Evolutionary conservation across 768 basidiomycete genomes (phyloP).

Genomic region (Agaricus sinodeliciosus): DNA sequence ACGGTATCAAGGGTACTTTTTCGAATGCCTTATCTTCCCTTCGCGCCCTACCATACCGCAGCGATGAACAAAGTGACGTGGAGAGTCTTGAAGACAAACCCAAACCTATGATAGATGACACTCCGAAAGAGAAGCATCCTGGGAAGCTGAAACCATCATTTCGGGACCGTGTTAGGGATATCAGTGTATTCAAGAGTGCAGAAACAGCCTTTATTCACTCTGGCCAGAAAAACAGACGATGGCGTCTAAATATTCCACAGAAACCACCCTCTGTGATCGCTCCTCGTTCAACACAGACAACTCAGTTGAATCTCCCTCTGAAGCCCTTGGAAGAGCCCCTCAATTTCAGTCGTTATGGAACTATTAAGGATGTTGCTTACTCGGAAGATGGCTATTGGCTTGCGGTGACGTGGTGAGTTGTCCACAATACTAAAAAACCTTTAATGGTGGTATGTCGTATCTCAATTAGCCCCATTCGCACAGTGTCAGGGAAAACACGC

Average conservation of each 20-base stretch:
- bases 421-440: too few relatives aligned
- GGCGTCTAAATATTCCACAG: not conserved
- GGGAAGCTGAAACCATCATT: not conserved
- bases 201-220: not conserved
- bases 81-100: not conserved
- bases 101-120: not conserved
- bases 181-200: not conserved
- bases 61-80: not conserved
- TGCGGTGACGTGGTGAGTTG: conserved; percentile 5
- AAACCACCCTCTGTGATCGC: not conserved
- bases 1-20: not conserved
- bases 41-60: not conserved
- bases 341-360: conserved; percentile 4
- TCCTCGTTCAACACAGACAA: not conserved
- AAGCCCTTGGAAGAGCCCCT: not conserved
- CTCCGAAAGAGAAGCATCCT: not conserved
- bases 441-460: not conserved
- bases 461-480: not conserved
- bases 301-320: not conserved
- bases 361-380: conserved; percentile 1
- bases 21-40: not conserved
- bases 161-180: not conserved
- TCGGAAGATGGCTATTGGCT: conserved; percentile 5
- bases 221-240: not conserved
- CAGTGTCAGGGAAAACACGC: not conserved